Evolutionary conservation across 208 protist genomes (phyloP), one percentile per base, ranked within the genome.

Genomic region (Naegleria lovaniensis): DNA sequence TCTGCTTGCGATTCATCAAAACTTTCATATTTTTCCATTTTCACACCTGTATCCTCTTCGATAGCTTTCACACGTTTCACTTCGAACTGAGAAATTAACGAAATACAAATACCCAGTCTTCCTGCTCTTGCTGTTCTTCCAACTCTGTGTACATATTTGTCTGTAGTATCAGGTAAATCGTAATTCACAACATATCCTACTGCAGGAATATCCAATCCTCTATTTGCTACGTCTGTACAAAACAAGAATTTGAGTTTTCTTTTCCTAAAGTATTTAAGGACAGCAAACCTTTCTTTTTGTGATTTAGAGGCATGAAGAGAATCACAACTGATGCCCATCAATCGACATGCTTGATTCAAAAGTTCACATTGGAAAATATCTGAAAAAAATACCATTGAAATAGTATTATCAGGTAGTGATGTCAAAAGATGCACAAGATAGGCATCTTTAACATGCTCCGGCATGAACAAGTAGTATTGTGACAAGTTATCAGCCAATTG

Each of bases 91-190:
- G 83, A 75, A 25, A 89, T 40, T 0, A 89, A 39, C 9, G 85
- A 89, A 75, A 89, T 40, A 55, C 16, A 7, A 3, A 13, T 7
- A 15, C 92, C 92, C 4, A 13, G 2, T 25, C 84, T 3, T 5
- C 96, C 96, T 13, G 93, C 95, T 86, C 97, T 92, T 41, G 97
- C 97, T 33, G 97, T 98, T 88, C 97, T 93, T 90, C 97, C 97
- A 90, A 98, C 98, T 76, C 97, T 89, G 92, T 99, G 97, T 9
- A 97, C 94, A 92, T 99, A 99, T 58, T 96, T 94, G 33, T 98
- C 95, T 58, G 98, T 96, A 93, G 94, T 92, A 13, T 67, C 87
- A 7, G 96, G 96, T 43, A 97, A 90, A 91, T 96, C 94, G 88
- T 95, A 97, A 91, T 97, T 97, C 39, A 97, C 93, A 38, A 97